phyloP scores from a whole-genome alignment of 495 filamentous ascomycete genomes.

The Endocarpon pusillum region DNA sequence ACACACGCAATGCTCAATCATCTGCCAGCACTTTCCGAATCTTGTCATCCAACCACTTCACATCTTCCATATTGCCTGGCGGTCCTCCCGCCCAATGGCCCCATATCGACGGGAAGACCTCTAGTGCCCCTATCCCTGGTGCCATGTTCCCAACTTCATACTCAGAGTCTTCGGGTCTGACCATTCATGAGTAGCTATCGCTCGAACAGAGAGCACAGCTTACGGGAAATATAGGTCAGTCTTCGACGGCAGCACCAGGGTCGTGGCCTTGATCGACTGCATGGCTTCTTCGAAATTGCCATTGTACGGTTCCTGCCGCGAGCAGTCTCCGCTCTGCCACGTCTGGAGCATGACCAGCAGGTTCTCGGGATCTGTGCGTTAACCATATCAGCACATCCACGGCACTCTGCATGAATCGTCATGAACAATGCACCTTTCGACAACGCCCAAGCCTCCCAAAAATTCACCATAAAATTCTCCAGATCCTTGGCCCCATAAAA shows the following conservation, averaged over 20 bases:
- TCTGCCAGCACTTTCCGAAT: conserved; percentile 26
- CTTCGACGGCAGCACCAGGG: conserved; percentile 43
- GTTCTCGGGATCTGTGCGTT: conserved; percentile 41
- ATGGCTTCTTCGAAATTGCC: conserved; percentile 47
- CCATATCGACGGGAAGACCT: conserved; percentile 46
- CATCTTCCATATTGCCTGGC: conserved; percentile 42
- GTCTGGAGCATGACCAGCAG: conserved; percentile 50
- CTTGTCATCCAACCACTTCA: conserved; percentile 48
- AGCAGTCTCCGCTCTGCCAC: conserved; percentile 57
- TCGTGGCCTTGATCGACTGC: conserved; percentile 49
- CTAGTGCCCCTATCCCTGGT: conserved; percentile 38
- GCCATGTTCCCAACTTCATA: conserved; percentile 49
- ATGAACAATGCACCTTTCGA: conserved; percentile 36
- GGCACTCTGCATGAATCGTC: neutral
- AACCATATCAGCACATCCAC: conserved; percentile 4
- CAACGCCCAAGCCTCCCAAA: conserved; percentile 57
- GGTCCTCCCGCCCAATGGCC: conserved; percentile 56
- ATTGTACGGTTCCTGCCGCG: conserved; percentile 43
- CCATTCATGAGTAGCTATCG: conserved; percentile 7
- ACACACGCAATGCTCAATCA: too few species aligned
- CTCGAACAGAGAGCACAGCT: conserved; percentile 10
- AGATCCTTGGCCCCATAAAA: conserved; percentile 40
- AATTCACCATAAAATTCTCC: conserved; percentile 52
- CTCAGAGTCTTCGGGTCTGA: conserved; percentile 47
- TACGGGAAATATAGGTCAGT: conserved; percentile 63